Percentiles rank a stretch among this genome's conserved stretches.
Conservation (phyloP, 2,329 filamentous ascomycete species). For the Alternaria gansuensis region DNA sequence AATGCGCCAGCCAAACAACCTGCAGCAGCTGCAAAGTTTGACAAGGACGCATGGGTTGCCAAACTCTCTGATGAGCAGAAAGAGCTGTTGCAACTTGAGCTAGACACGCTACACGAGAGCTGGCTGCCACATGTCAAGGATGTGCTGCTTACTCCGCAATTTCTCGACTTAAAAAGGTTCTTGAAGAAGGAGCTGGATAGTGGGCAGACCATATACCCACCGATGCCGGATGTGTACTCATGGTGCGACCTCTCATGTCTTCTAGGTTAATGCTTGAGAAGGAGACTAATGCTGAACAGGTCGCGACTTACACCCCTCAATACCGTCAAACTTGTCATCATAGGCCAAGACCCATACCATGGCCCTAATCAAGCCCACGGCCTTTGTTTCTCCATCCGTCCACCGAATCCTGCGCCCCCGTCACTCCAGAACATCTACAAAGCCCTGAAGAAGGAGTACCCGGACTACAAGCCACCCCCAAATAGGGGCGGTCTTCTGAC, state of each 20-base stretch:
- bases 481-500: slow-evolving; percentile 84
- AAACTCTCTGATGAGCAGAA: slow-evolving; percentile 82
- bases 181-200: slow-evolving; percentile 77
- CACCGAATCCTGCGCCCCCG: slow-evolving; percentile 86
- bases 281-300: slow-evolving; percentile 62
- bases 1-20: slow-evolving; percentile 28
- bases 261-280: background rate
- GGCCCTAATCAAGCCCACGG: slow-evolving; percentile 95
- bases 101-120: slow-evolving; percentile 88
- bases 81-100: slow-evolving; percentile 84
- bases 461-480: slow-evolving; percentile 76
- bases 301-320: slow-evolving; percentile 90
- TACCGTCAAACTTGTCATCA: slow-evolving; percentile 88
- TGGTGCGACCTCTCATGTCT: slow-evolving; percentile 68
- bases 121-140: slow-evolving; percentile 92
- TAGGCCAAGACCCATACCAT: slow-evolving; percentile 98
- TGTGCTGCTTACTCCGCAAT: slow-evolving; percentile 79
- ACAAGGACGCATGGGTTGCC: slow-evolving; percentile 90
- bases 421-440: slow-evolving; percentile 95
- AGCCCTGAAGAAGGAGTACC: slow-evolving; percentile 87
- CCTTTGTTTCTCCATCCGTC: slow-evolving; percentile 91
- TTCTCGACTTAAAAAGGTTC: slow-evolving; percentile 88
- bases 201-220: slow-evolving; percentile 85
- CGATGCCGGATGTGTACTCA: slow-evolving; percentile 87
- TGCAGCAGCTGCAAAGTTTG: slow-evolving; percentile 64